Percentiles rank a stretch among this genome's conserved stretches.
These are phyloP conservation scores for Xylariaceae sp. DNA, from an alignment of 2,329 filamentous ascomycete genomes.

Conservation along the genomic window DNA sequence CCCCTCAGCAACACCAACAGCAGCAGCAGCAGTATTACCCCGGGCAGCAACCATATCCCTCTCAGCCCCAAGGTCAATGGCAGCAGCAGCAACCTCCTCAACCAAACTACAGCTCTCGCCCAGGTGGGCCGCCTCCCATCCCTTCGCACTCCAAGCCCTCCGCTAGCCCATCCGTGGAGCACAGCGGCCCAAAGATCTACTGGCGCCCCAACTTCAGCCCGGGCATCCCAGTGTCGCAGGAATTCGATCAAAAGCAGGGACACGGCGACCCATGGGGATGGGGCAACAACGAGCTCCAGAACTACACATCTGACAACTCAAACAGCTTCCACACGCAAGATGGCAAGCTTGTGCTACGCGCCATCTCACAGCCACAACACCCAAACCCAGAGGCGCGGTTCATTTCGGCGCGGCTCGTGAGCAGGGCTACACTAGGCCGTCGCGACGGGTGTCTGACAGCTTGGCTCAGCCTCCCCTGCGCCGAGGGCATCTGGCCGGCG, in stretches of 20 bases:
- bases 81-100: constrained; percentile 28
- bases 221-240: constrained; percentile 52
- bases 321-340: constrained; percentile 63
- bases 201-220: constrained; percentile 61
- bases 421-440: constrained; percentile 56
- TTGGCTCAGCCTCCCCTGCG: constrained; percentile 58
- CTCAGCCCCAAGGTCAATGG: constrained; percentile 23
- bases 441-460: constrained; percentile 60
- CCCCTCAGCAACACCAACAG: constrained; percentile 14
- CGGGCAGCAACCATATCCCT: constrained; percentile 31
- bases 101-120: constrained; percentile 31
- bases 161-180: neutral
- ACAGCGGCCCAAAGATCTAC: constrained; percentile 45
- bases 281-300: constrained; percentile 67
- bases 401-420: constrained; percentile 63
- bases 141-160: constrained; percentile 31
- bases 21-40: constrained; percentile 32
- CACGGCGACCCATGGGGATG: constrained; percentile 62
- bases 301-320: constrained; percentile 56
- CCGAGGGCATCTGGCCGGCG: constrained; percentile 65
- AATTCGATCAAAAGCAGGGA: constrained; percentile 62
- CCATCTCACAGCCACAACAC: constrained; percentile 48
- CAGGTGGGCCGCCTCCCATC: constrained; percentile 31
- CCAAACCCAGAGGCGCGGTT: constrained; percentile 51
- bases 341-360: constrained; percentile 59